Base-by-base conservation (phyloP, 495 filamentous ascomycete species). In the Trichoderma virens region DNA sequence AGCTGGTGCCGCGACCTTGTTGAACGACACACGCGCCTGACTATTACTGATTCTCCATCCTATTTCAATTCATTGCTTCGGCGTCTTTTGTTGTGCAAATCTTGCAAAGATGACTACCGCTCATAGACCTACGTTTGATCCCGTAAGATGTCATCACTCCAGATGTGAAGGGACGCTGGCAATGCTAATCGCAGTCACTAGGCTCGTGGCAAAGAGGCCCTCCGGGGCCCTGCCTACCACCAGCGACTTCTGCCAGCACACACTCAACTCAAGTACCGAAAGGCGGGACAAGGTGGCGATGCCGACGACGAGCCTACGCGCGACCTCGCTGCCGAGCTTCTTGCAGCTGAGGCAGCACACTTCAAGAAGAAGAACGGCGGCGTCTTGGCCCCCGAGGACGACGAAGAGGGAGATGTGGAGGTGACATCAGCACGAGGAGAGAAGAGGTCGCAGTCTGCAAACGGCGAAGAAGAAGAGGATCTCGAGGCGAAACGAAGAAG, bases 151-250 rank as follows among this genome's bases (percentile, higher is more conserved):
- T 59, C 47, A 60, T 16, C 60, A 9, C 25, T 28, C 18, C 1
- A 39, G 4, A 41, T 18, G 6, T 38, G n/a, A 59, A 63, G 62
- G 60, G 60, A 41, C 28, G 16, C 4, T 34, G 5, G 13, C 62
- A 13, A 59, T 65, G 64, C 72, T 69, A 65, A 76, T 69, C 61
- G 11, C 11, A 63, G 28, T 64, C 43, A 62, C 65, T 65, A 93
- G 90, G 93, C 94, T 45, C 87, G 88, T 72, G 94, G 95, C 68
- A 97, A 96, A 83, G 94, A 98, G 74, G 90, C 93, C 71, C 89
- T 90, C 62, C 88, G 92, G 69, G 94, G 94, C 18, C 90, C 91
- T 43, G 94, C 94, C 65, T 98, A 97, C 77, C 94, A 98, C 74
- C 94, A 97, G 80, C 87, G 94, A 62, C 88, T 98, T 13, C 87